Evolutionary conservation across 164 flowering plant genomes (phyloP).

Genomic region (Hamamelis virginiana): DNA sequence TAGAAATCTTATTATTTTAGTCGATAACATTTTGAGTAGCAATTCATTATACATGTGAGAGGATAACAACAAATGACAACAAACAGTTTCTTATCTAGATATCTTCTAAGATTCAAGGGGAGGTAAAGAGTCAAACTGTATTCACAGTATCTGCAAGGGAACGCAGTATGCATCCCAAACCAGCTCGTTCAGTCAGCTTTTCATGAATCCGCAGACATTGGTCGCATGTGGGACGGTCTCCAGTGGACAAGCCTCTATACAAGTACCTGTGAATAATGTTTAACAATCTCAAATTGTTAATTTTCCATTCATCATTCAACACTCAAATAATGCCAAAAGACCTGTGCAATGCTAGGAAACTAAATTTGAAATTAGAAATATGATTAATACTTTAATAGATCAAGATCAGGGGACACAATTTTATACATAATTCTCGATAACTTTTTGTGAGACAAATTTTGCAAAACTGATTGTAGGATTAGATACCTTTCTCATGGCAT

Average conservation of each 20-base stretch:
- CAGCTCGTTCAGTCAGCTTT: conserved; percentile 80
- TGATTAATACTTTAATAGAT: too few species aligned
- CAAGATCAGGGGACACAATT: too few species aligned
- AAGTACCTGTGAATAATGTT: conserved; percentile 54
- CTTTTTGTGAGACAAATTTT: too few species aligned
- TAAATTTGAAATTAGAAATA: too few species aligned
- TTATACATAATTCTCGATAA: too few species aligned
- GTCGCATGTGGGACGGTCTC: conserved; percentile 94
- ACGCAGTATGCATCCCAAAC: conserved; percentile 85
- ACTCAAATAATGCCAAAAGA: too few species aligned
- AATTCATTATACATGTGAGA: not conserved
- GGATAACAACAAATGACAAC: not conserved
- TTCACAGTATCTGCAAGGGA: conserved; percentile 74
- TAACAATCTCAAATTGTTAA: not conserved
- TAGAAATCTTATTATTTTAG: too few species aligned
- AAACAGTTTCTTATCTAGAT: not conserved
- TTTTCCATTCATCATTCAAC: not conserved
- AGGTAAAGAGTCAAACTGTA: conserved; percentile 54
- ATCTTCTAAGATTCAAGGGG: not conserved
- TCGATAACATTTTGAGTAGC: not conserved
- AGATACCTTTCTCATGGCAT: too few species aligned
- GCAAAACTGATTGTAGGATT: too few species aligned
- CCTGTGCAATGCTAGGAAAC: too few species aligned
- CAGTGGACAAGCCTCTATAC: conserved; percentile 91
- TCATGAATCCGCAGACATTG: conserved; percentile 93